These are phyloP conservation scores for Boletus rubroflammeus DNA, from an alignment of 768 basidiomycete genomes.

Conservation along the genomic window DNA sequence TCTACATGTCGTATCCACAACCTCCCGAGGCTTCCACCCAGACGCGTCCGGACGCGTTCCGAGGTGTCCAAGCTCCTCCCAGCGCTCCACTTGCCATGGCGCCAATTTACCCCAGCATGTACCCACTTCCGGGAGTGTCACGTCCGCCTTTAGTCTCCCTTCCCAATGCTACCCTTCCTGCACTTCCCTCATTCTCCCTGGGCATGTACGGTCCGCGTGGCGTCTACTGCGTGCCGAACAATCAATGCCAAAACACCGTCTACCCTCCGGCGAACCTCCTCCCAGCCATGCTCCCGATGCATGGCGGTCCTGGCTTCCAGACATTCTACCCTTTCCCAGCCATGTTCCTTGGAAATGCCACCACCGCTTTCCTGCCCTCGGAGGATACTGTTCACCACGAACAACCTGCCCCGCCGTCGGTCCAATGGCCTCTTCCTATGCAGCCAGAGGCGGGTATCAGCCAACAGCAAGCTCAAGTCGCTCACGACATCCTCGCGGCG, in stretches of 20 bases:
- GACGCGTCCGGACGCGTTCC: background rate
- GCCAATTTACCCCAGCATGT: background rate
- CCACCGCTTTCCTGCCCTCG: background rate
- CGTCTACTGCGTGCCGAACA: background rate
- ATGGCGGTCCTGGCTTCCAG: background rate
- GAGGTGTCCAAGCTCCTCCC: background rate
- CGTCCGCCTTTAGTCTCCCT: background rate
- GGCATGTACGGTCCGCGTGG: too few species aligned
- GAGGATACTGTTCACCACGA: background rate
- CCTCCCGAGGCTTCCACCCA: background rate
- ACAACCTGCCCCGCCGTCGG: too few species aligned
- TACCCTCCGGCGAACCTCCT: background rate
- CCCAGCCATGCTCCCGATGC: background rate
- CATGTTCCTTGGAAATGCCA: background rate
- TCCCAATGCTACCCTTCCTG: background rate
- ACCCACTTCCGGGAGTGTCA: background rate
- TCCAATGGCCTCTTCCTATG: background rate
- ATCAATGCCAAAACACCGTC: background rate
- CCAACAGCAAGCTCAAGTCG: background rate
- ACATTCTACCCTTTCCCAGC: too few species aligned
- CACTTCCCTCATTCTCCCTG: background rate
- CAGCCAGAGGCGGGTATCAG: background rate
- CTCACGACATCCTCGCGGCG: too few species aligned
- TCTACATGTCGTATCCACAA: background rate
- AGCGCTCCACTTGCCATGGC: too few species aligned